A percentile compares a stretch with the other conserved stretches of the same genome.
These are phyloP conservation scores for Picochlorum sp. DNA, from an alignment of 139 green algal species.

Conservation along the genomic window DNA sequence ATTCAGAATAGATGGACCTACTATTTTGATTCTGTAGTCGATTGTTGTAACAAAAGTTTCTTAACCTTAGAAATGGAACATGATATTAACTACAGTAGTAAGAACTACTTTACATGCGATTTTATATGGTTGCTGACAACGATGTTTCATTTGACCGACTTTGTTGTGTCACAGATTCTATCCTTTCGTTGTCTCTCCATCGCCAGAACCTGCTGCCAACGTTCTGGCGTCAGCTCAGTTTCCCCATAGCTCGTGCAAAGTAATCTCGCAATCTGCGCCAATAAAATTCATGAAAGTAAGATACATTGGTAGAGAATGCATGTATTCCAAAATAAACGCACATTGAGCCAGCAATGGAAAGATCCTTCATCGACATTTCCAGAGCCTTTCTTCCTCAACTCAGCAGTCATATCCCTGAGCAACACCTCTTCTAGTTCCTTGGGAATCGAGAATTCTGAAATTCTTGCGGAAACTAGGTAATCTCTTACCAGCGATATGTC, in stretches of 20 bases:
- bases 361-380: constrained; percentile 2
- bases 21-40: too few relatives aligned
- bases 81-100: too few relatives aligned
- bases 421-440: constrained; percentile 9
- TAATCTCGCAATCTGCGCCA: constrained; percentile 13
- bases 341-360: constrained; percentile 38
- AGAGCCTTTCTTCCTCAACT: constrained; percentile 17
- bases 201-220: constrained; percentile 20
- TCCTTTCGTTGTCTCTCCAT: constrained; percentile 26
- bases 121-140: too few relatives aligned
- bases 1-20: too few relatives aligned
- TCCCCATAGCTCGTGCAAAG: constrained; percentile 34
- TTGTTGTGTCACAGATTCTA: constrained; percentile 6
- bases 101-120: too few relatives aligned
- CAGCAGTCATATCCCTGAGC: constrained; percentile 20
- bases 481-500: constrained; percentile 24
- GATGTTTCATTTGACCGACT: not conserved
- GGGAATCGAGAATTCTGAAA: constrained; percentile 23
- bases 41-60: too few relatives aligned
- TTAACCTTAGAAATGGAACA: too few relatives aligned
- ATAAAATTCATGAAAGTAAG: not conserved
- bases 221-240: constrained; percentile 15
- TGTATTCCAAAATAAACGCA: constrained; percentile 11
- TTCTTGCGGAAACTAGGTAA: constrained; percentile 23
- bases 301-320: too few relatives aligned